A percentile compares a stretch with the other conserved stretches of the same genome.
phyloP scores from a whole-genome alignment of 1,284 basidiomycete species.

The Ceratobasidium sp. region DNA sequence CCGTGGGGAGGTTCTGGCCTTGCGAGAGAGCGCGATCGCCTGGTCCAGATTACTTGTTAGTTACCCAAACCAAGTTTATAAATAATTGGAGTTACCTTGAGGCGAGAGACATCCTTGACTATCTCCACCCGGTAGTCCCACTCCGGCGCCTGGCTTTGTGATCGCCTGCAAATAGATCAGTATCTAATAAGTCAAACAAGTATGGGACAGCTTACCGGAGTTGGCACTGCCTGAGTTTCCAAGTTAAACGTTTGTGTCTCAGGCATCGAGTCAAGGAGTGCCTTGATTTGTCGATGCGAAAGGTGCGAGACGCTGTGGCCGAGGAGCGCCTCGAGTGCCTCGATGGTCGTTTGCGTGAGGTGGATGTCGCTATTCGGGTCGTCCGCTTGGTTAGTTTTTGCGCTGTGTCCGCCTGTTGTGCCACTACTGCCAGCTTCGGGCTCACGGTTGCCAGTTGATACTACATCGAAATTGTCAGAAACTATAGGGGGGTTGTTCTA shows the following conservation, averaged over 20 bases:
- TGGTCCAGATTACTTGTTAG: too few species aligned
- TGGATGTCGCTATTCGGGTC: background rate
- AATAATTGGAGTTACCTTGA: background rate
- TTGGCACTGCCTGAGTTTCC: conserved; percentile 19
- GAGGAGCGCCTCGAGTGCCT: conserved; percentile 1
- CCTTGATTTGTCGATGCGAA: background rate
- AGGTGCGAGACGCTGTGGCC: conserved; percentile 12
- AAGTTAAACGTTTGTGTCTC: conserved; percentile 14
- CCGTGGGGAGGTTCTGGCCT: too few species aligned
- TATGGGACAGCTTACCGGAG: conserved; percentile 3
- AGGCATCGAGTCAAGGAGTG: background rate
- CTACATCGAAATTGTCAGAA: background rate
- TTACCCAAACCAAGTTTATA: too few species aligned
- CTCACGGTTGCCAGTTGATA: too few species aligned
- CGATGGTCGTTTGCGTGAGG: background rate
- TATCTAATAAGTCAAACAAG: background rate
- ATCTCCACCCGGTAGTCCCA: conserved; percentile 25
- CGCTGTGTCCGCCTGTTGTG: background rate
- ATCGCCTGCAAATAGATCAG: background rate
- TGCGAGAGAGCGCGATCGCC: too few species aligned
- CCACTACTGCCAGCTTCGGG: background rate
- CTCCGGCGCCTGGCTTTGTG: conserved; percentile 1
- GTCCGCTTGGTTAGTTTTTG: background rate
- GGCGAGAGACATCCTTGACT: background rate
- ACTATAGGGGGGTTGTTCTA: too few species aligned